Percentiles rank a stretch among this genome's conserved stretches.
Evolutionary conservation across 768 basidiomycete genomes (phyloP).

Genomic region (Sarcodon sp.): DNA sequence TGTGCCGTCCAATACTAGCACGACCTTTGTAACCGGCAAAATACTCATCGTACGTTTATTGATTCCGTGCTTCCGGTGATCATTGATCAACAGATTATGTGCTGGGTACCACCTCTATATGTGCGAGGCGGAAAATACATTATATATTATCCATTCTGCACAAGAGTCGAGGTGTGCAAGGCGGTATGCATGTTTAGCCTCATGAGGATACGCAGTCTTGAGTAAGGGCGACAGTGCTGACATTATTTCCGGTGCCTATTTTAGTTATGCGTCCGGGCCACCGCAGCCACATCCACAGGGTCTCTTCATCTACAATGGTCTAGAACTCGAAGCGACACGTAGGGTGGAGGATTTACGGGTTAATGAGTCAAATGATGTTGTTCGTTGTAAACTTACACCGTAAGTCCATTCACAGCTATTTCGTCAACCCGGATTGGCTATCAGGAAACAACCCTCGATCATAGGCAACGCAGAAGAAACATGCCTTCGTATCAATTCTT

Average conservation of each 20-base stretch:
- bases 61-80: slow-evolving; percentile 39
- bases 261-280: slow-evolving; percentile 38
- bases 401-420: slow-evolving; percentile 24
- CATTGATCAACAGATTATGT: slow-evolving; percentile 30
- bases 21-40: slow-evolving; percentile 42
- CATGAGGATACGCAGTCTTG: slow-evolving; percentile 30
- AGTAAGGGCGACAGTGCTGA: slow-evolving; percentile 45
- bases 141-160: slow-evolving; percentile 40
- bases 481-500: slow-evolving; percentile 43
- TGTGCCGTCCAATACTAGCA: slow-evolving; percentile 33
- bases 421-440: not conserved
- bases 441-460: not conserved
- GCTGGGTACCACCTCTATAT: slow-evolving; percentile 33
- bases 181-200: slow-evolving; percentile 21
- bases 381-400: slow-evolving; percentile 21
- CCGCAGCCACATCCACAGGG: slow-evolving; percentile 26
- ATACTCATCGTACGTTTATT: slow-evolving; percentile 49
- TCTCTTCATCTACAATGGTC: slow-evolving; percentile 22
- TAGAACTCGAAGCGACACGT: slow-evolving; percentile 26
- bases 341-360: slow-evolving; percentile 14
- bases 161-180: slow-evolving; percentile 28
- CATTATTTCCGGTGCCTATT: slow-evolving; percentile 43
- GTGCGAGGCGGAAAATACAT: slow-evolving; percentile 24
- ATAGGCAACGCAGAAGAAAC: slow-evolving; percentile 40
- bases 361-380: not conserved